phyloP scores from a whole-genome alignment of 139 green algal genomes.

The Chlamydomonas applanata region DNA sequence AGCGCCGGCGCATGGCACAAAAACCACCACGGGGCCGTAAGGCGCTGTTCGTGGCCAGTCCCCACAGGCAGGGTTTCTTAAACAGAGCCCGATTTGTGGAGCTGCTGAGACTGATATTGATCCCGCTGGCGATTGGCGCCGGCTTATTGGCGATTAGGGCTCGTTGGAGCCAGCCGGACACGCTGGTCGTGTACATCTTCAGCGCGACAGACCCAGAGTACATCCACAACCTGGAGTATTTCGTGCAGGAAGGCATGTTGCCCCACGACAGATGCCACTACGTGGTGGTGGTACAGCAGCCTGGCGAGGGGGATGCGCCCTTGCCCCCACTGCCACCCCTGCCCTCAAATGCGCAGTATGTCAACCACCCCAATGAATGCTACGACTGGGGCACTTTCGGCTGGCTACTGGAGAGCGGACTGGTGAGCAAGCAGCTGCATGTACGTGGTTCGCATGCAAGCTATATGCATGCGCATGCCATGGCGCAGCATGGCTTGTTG shows the following conservation, averaged over 20 bases:
- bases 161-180: background rate
- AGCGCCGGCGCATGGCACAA: too few relatives aligned
- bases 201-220: conserved; percentile 72
- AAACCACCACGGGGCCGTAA: too few relatives aligned
- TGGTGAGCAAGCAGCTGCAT: conserved; percentile 31
- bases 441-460: conserved; percentile 14
- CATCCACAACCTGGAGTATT: conserved; percentile 68
- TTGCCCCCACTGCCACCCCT: conserved; percentile 44
- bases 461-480: too few relatives aligned
- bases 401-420: conserved; percentile 59
- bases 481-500: too few relatives aligned
- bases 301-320: background rate
- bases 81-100: too few relatives aligned
- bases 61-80: too few relatives aligned
- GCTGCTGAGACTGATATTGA: too few relatives aligned
- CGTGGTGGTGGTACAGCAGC: conserved; percentile 66
- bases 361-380: conserved; percentile 71
- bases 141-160: background rate
- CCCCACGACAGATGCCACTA: conserved; percentile 64
- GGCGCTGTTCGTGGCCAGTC: too few relatives aligned
- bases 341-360: conserved; percentile 59
- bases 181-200: conserved; percentile 79
- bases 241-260: conserved; percentile 61
- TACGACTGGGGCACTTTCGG: conserved; percentile 81
- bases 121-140: background rate